A percentile compares a stretch with the other conserved stretches of the same genome.
These are phyloP conservation scores for Pseudoperonospora humuli DNA, from an alignment of 352 stramenopile genomes.

Conservation along the genomic window DNA sequence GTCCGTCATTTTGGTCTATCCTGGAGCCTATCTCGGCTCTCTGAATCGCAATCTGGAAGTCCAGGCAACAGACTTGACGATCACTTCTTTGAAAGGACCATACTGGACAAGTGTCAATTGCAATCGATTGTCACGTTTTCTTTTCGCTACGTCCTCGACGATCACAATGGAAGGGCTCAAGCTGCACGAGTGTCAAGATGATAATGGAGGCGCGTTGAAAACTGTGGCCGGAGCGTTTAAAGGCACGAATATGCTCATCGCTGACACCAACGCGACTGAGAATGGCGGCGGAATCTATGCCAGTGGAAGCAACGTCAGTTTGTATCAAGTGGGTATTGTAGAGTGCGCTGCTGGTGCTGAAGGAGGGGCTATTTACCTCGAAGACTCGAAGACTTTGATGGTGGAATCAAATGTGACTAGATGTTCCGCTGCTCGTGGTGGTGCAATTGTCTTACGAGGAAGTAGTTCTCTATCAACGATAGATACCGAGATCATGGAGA, in stretches of 20 bases:
- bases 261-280: constrained; percentile 3
- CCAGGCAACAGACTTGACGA: constrained; percentile 12
- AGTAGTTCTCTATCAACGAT: constrained; percentile 6
- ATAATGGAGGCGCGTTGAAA: constrained; percentile 20
- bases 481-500: constrained; percentile 3
- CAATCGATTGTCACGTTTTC: constrained; percentile 7
- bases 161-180: constrained; percentile 31
- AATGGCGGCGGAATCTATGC: constrained; percentile 26
- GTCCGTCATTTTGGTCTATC: constrained; percentile 47
- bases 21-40: constrained; percentile 34
- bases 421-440: constrained; percentile 17
- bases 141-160: constrained; percentile 5
- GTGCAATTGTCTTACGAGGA: constrained; percentile 17
- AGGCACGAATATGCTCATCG: constrained; percentile 21
- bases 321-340: constrained; percentile 10
- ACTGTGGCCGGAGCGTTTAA: constrained; percentile 11
- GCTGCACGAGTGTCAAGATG: constrained; percentile 26
- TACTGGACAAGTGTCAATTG: constrained; percentile 48
- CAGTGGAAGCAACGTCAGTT: constrained; percentile 5
- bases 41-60: constrained; percentile 32
- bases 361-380: constrained; percentile 28
- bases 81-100: constrained; percentile 39
- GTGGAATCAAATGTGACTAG: constrained; percentile 18
- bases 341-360: constrained; percentile 10
- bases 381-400: constrained; percentile 12